phyloP scores from a whole-genome alignment of 2,329 filamentous ascomycete species.

The Aspergillus calidoustus region DNA sequence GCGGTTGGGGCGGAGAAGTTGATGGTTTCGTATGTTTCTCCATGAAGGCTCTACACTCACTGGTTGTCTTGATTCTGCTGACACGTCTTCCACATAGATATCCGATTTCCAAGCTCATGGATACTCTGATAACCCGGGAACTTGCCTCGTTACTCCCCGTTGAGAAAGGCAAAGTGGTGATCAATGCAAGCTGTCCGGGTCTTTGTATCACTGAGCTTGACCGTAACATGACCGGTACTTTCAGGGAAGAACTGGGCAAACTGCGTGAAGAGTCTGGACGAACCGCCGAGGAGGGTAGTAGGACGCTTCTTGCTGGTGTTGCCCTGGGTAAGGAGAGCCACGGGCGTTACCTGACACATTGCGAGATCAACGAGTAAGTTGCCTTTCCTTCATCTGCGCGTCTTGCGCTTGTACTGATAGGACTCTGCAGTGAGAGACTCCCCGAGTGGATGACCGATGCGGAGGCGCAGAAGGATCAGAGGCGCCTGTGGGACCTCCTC shows the following conservation, averaged over 20 bases:
- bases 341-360: not conserved
- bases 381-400: not conserved
- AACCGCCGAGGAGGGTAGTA: conserved; percentile 11
- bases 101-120: conserved; percentile 12
- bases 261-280: not conserved
- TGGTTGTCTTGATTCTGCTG: not conserved
- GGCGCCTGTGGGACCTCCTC: conserved; percentile 5
- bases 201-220: conserved; percentile 10
- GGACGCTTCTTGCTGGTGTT: conserved; percentile 11
- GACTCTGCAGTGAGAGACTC: not conserved
- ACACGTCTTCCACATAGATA: conserved; percentile 5
- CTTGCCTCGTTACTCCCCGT: conserved; percentile 4
- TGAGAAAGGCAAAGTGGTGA: conserved; percentile 11
- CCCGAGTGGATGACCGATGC: conserved; percentile 7
- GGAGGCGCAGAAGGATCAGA: conserved; percentile 11
- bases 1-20: conserved; percentile 13
- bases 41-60: not conserved
- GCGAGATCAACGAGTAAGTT: conserved; percentile 9
- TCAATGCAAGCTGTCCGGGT: conserved; percentile 9
- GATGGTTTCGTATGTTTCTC: conserved; percentile 15
- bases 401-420: not conserved
- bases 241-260: not conserved
- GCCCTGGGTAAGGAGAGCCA: conserved; percentile 5
- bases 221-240: not conserved
- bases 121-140: conserved; percentile 6